These are phyloP conservation scores for Lithospermum erythrorhizon DNA, from an alignment of 257 asterid genomes.

Conservation along the genomic window DNA sequence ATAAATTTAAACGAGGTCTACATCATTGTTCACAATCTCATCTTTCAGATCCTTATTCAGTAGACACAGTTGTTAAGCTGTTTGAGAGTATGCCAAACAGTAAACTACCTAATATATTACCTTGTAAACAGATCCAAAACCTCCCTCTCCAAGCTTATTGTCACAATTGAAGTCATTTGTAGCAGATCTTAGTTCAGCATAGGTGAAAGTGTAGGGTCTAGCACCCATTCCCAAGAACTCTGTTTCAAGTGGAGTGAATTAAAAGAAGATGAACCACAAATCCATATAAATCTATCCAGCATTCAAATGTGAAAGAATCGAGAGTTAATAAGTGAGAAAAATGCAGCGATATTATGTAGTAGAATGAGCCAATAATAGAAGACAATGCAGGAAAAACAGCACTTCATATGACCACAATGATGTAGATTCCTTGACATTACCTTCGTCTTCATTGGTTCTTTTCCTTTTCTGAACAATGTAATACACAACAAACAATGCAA, in stretches of 20 bases:
- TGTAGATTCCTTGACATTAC: conserved; percentile 15
- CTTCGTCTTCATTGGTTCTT: conserved; percentile 40
- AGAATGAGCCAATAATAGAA: no score
- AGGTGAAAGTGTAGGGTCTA: conserved; percentile 55
- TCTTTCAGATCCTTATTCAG: no score
- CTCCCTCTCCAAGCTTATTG: conserved; percentile 89
- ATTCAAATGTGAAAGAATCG: background rate
- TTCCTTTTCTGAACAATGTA: conserved; percentile 31
- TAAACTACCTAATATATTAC: conserved; percentile 17
- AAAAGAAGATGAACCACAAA: background rate
- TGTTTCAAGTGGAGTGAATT: conserved; percentile 19
- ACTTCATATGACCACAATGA: no score
- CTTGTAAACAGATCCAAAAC: conserved; percentile 86
- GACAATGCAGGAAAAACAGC: no score
- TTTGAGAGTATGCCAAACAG: no score
- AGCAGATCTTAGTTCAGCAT: conserved; percentile 59
- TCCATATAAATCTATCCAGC: background rate
- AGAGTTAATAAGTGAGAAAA: no score
- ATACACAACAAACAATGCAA: conserved; percentile 25
- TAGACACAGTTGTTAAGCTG: no score
- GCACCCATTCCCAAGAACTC: conserved; percentile 64
- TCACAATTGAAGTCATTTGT: conserved; percentile 52
- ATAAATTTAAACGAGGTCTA: no score
- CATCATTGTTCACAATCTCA: no score
- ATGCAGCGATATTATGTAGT: no score